These are phyloP conservation scores for Mycosphaerella sp. DNA, from an alignment of 2,329 filamentous ascomycete species.

Conservation along the genomic window DNA sequence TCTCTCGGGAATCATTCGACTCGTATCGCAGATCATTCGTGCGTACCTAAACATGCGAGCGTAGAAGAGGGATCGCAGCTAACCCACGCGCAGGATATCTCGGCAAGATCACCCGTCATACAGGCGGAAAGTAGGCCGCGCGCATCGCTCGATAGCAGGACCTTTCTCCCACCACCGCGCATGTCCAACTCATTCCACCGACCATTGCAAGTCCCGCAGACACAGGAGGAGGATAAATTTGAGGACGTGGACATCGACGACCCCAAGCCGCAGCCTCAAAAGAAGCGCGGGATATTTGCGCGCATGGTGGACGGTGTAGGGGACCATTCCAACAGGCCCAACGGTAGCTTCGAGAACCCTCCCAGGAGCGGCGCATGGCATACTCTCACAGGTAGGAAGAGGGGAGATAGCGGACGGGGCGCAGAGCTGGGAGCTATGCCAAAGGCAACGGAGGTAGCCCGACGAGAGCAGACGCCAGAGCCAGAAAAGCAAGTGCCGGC, in stretches of 20 bases:
- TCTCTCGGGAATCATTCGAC: constrained; percentile 94
- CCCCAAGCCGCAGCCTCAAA: constrained; percentile 50
- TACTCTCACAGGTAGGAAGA: constrained; percentile 64
- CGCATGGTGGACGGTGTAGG: constrained; percentile 60
- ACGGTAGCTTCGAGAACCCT: constrained; percentile 12
- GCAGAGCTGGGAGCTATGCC: constrained; percentile 62
- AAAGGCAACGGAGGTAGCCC: constrained; percentile 39
- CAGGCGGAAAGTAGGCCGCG: constrained; percentile 54
- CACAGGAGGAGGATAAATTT: constrained; percentile 53
- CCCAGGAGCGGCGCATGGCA: constrained; percentile 19
- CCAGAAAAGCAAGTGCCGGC: constrained; percentile 20
- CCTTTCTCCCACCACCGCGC: constrained; percentile 44
- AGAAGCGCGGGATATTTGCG: constrained; percentile 74
- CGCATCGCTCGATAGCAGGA: constrained; percentile 70
- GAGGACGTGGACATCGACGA: constrained; percentile 90
- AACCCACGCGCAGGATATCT: constrained; percentile 64
- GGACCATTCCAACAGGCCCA: constrained; percentile 29
- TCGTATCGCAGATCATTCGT: constrained; percentile 95
- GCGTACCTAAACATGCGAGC: constrained; percentile 37
- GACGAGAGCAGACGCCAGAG: constrained; percentile 26
- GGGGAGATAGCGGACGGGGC: constrained; percentile 62
- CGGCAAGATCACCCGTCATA: constrained; percentile 70
- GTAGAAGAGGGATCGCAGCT: not conserved
- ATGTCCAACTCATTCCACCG: constrained; percentile 30
- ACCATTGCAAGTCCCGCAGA: constrained; percentile 30